Conservation (phyloP, 2,329 filamentous ascomycete species). For the Claviceps pusilla region DNA sequence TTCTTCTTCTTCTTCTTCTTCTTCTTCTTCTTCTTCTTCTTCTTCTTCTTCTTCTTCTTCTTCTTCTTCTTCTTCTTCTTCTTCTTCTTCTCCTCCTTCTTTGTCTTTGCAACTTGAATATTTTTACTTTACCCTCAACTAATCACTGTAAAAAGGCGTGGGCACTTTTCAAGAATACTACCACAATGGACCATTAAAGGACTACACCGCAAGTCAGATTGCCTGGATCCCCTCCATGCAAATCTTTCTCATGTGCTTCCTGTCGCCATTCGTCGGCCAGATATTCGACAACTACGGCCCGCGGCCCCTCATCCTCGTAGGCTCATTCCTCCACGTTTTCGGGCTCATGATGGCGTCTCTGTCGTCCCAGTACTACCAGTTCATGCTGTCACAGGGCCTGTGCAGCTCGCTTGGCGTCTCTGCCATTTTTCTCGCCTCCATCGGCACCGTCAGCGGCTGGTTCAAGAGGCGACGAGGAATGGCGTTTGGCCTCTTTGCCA, state of each 20-base stretch:
- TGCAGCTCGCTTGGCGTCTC: conserved; percentile 22
- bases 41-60: background rate
- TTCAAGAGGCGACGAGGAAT: conserved; percentile 20
- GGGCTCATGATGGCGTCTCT: conserved; percentile 22
- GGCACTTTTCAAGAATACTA: conserved; percentile 47
- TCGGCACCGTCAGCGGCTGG: conserved; percentile 19
- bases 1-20: background rate
- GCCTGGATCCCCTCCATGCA: conserved; percentile 48
- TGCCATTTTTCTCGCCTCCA: conserved; percentile 19
- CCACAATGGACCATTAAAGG: conserved; percentile 28
- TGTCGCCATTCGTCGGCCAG: conserved; percentile 2
- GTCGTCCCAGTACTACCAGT: conserved; percentile 5
- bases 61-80: too few relatives aligned
- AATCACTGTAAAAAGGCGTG: conserved; percentile 11
- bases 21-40: too few relatives aligned
- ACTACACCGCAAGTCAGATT: conserved; percentile 38
- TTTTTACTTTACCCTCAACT: too few relatives aligned
- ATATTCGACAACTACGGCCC: conserved; percentile 50
- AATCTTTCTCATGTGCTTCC: conserved; percentile 9
- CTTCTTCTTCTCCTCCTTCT: background rate
- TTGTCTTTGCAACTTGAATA: too few relatives aligned
- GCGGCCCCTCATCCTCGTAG: conserved; percentile 34
- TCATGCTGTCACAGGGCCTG: conserved; percentile 21
- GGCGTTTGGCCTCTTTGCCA: conserved; percentile 21
- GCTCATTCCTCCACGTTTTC: conserved; percentile 42